Evolutionary conservation across 495 filamentous ascomycete species (phyloP).

Genomic region (Chaetomium cochliodes): DNA sequence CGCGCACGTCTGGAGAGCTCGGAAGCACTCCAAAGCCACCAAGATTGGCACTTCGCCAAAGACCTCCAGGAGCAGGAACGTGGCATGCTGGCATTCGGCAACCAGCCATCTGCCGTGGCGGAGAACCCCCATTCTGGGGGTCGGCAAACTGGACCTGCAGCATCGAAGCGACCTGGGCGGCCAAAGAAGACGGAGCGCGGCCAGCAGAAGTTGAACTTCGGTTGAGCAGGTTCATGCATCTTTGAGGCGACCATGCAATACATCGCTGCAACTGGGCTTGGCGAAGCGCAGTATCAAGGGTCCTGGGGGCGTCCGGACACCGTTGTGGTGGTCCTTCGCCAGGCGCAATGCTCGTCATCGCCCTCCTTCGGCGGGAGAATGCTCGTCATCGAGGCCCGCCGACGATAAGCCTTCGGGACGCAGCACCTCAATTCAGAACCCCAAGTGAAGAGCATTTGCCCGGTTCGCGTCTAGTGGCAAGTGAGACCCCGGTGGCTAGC

Average conservation of each 20-base stretch:
- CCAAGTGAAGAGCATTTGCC: not conserved
- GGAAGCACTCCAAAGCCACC: constrained; percentile 69
- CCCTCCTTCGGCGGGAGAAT: not conserved
- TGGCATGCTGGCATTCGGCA: constrained; percentile 46
- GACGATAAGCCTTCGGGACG: not conserved
- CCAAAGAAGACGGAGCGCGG: constrained; percentile 66
- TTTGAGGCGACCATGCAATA: constrained; percentile 23
- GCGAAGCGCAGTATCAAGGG: not conserved
- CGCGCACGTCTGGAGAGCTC: constrained; percentile 52
- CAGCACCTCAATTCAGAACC: not conserved
- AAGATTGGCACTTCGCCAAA: constrained; percentile 96
- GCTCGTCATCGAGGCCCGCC: not conserved
- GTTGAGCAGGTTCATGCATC: constrained; percentile 43
- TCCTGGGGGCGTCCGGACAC: not conserved
- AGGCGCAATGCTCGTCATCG: not conserved
- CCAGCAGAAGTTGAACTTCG: constrained; percentile 72
- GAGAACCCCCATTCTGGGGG: constrained; percentile 25
- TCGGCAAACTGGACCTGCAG: constrained; percentile 37
- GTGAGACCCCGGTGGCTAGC: not conserved
- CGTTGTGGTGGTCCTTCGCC: not conserved
- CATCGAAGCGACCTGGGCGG: constrained; percentile 33
- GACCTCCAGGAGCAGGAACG: constrained; percentile 65
- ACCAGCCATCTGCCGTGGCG: constrained; percentile 34
- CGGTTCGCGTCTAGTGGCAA: not conserved
- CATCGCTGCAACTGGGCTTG: constrained; percentile 7